Base-by-base conservation (phyloP, 352 stramenopile species). In the Phytophthora cryptogea region DNA sequence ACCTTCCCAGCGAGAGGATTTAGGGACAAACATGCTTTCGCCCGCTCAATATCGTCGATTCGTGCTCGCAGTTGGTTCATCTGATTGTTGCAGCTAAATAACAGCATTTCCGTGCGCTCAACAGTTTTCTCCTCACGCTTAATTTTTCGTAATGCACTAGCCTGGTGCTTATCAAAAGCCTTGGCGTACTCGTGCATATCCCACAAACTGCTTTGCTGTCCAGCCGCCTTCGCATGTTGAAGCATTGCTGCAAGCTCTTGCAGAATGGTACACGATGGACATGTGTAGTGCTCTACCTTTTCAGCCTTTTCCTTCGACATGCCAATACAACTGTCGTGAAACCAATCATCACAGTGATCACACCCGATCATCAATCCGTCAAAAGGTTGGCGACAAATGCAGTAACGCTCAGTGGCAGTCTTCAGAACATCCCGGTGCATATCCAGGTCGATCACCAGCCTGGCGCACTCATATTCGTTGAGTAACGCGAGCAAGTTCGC, bases 261-360 rank as follows among this genome's bases (percentile, higher is more conserved):
- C n/a, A 97, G 76, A 48, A 96, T 89, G n/a, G 70, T 90, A 64
- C 95, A 98, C 16, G 92, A 96, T 27, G 97, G 82, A 60, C 95
- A 98, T 0, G 94, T 94, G 69, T 98, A 98, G 48, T 98, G 95
- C 40, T 98, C 94, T n/a, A 96, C 87, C 48, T 97, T 98, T 57
- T 98, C 92, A 0, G 89, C 94, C 63, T 97, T 96, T 32, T 97
- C 89, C 64, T 96, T 95, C 1, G 86, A 94, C 76, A 96, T 90
- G 5, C 86, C 86, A 61, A 96, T 94, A 43, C 88, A 96, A 36
- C 87, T 90, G 60, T 95, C 88, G 48, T 96, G 88, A 49, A 95
- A 96, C 88, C 88, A 96, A 46, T 96, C 86, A 45, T 96, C 86
- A 54, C 88, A 96, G 54, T 83, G 68, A 52, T 96, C 88, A 27